Conservation (phyloP, 148 eudicot genomes). For the Arbutus unedo region DNA sequence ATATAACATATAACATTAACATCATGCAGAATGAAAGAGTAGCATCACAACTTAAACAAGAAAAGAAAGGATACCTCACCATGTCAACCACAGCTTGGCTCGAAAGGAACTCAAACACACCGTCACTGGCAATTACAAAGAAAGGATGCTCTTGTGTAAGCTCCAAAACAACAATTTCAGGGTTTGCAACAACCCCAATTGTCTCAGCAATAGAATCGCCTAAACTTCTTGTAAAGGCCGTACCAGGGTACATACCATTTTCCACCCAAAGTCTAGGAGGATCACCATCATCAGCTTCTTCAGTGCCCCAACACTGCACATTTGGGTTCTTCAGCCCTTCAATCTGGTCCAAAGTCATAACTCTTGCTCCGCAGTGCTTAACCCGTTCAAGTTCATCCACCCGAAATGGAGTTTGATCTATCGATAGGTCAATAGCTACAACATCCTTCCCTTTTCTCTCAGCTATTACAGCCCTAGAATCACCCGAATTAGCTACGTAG, state of each 20-base stretch:
- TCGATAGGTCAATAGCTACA: conserved; percentile 82
- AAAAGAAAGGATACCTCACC: conserved; percentile 50
- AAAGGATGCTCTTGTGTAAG: conserved; percentile 78
- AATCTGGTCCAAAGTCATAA: conserved; percentile 97
- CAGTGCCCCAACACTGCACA: conserved; percentile 93
- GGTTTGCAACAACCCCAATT: conserved; percentile 87
- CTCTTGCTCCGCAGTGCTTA: conserved; percentile 90
- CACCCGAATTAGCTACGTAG: conserved; percentile 87
- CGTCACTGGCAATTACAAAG: conserved; percentile 97
- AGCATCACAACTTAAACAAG: not conserved
- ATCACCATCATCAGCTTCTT: conserved; percentile 98
- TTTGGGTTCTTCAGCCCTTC: conserved; percentile 94
- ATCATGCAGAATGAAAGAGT: not conserved
- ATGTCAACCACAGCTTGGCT: conserved; percentile 97
- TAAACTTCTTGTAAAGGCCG: conserved; percentile 92
- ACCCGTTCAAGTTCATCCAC: conserved; percentile 87
- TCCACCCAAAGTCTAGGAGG: conserved; percentile 98
- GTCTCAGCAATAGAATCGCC: conserved; percentile 98
- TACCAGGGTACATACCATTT: conserved; percentile 98
- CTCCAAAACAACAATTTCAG: conserved; percentile 86
- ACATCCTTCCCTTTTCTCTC: conserved; percentile 75
- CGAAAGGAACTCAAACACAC: conserved; percentile 93
- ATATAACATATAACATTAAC: not conserved
- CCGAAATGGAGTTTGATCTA: conserved; percentile 93
- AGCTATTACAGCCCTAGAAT: conserved; percentile 92